Evolutionary conservation across 2,329 filamentous ascomycete species (phyloP).

Genomic region (Zymoseptoria crescenta): DNA sequence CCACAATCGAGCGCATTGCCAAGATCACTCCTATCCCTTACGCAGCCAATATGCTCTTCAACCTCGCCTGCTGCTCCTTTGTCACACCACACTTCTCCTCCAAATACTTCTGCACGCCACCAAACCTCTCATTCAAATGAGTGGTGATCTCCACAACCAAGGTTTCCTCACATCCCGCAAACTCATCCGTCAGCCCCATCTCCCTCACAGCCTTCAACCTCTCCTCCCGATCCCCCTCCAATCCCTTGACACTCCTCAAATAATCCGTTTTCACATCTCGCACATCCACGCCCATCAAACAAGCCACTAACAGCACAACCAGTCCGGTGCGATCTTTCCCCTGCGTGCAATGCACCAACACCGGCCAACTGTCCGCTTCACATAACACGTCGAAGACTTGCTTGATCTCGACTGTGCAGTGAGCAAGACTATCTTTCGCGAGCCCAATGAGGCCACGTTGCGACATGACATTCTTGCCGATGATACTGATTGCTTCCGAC

Average conservation of each 20-base stretch:
- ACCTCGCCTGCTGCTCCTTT: conserved; percentile 27
- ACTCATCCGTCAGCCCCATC: conserved; percentile 67
- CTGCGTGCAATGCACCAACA: conserved; percentile 76
- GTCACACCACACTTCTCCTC: conserved; percentile 47
- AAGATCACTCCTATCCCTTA: background rate
- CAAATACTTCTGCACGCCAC: conserved; percentile 60
- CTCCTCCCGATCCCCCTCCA: conserved; percentile 54
- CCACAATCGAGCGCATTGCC: background rate
- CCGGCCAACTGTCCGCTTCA: conserved; percentile 48
- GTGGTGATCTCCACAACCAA: conserved; percentile 54
- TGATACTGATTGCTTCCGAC: conserved; percentile 59
- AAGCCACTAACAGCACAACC: conserved; percentile 58
- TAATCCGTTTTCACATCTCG: conserved; percentile 66
- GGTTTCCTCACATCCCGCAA: conserved; percentile 56
- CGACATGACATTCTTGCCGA: conserved; percentile 63
- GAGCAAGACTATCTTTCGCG: conserved; percentile 60
- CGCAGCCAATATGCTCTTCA: conserved; percentile 27
- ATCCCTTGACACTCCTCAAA: conserved; percentile 52
- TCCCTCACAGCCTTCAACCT: conserved; percentile 60
- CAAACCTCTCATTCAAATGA: conserved; percentile 56
- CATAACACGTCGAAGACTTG: conserved; percentile 45
- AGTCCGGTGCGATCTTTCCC: conserved; percentile 81
- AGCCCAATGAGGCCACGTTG: conserved; percentile 64
- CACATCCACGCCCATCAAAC: conserved; percentile 52
- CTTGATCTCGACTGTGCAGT: conserved; percentile 56